These are phyloP conservation scores for Lecanoromycetidae sp. DNA, from an alignment of 2,329 filamentous ascomycete genomes.

Conservation along the genomic window DNA sequence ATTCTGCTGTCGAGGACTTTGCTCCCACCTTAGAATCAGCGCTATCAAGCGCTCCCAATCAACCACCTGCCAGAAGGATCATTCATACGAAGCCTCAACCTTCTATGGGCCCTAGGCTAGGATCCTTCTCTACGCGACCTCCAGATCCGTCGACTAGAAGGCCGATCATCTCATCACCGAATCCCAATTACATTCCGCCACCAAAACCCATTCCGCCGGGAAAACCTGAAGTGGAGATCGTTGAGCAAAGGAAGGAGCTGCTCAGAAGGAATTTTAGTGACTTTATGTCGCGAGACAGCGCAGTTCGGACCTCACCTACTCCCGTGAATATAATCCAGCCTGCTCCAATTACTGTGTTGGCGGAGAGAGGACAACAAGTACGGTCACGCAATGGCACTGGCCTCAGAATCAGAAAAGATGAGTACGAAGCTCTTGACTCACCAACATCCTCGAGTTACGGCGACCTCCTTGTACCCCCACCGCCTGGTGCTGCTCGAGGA, in stretches of 20 bases:
- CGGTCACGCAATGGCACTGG: slow-evolving; percentile 20
- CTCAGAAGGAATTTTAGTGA: slow-evolving; percentile 7
- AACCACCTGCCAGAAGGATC: slow-evolving; percentile 13
- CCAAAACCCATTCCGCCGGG: not conserved
- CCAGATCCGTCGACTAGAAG: slow-evolving; percentile 3
- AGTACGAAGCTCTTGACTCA: slow-evolving; percentile 22
- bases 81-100: slow-evolving; percentile 1
- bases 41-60: slow-evolving; percentile 13
- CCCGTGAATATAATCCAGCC: not conserved
- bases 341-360: slow-evolving; percentile 5
- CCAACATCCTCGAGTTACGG: slow-evolving; percentile 22
- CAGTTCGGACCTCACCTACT: slow-evolving; percentile 8
- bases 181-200: too few relatives aligned
- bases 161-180: not conserved
- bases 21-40: slow-evolving; percentile 15
- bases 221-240: too few relatives aligned
- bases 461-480: slow-evolving; percentile 20
- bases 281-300: slow-evolving; percentile 11
- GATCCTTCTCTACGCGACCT: slow-evolving; percentile 11
- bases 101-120: slow-evolving; percentile 9
- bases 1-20: slow-evolving; percentile 19
- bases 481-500: slow-evolving; percentile 44
- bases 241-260: slow-evolving; percentile 2
- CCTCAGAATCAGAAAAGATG: slow-evolving; percentile 20
- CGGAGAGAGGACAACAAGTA: slow-evolving; percentile 10